A percentile compares a stretch with the other conserved stretches of the same genome.
These are phyloP conservation scores for Thermomyces lanuginosus DNA, from an alignment of 2,329 filamentous ascomycete genomes.

Conservation along the genomic window DNA sequence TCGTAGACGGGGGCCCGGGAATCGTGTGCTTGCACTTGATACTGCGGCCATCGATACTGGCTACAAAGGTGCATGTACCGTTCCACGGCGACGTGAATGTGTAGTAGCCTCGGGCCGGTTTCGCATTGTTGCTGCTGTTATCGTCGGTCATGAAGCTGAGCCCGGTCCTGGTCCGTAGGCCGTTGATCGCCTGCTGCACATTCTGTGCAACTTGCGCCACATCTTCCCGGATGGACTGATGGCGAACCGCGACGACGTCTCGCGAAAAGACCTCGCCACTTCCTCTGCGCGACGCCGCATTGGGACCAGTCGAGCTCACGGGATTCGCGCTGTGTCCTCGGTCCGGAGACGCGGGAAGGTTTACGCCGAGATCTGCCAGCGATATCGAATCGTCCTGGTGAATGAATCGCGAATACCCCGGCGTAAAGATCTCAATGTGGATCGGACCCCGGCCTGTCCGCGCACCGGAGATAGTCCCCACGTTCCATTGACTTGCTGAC, in stretches of 20 bases:
- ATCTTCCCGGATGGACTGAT: constrained; percentile 4
- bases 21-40: constrained; percentile 61
- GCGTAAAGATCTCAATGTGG: constrained; percentile 41
- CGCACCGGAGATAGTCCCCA: constrained; percentile 43
- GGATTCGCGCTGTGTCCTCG: no score
- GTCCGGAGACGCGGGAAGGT: constrained; percentile 8
- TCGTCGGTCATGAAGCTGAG: constrained; percentile 1
- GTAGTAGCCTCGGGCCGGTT: constrained; percentile 37
- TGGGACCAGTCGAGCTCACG: neutral
- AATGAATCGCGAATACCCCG: constrained; percentile 45
- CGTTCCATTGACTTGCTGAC: constrained; percentile 57
- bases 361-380: constrained; percentile 15
- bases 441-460: constrained; percentile 19
- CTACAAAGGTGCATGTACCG: constrained; percentile 69
- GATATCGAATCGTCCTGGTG: constrained; percentile 20
- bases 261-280: constrained; percentile 2
- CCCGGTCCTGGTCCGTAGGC: neutral
- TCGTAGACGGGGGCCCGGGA: constrained; percentile 14
- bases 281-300: no score
- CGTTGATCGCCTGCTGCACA: constrained; percentile 6
- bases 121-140: constrained; percentile 10
- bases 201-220: constrained; percentile 2
- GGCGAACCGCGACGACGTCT: constrained; percentile 4
- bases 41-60: constrained; percentile 56
- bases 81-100: constrained; percentile 76